Percentiles rank a stretch among this genome's conserved stretches.
Evolutionary conservation across 148 eudicot genomes (phyloP).

Genomic region (Spergularia marina): DNA sequence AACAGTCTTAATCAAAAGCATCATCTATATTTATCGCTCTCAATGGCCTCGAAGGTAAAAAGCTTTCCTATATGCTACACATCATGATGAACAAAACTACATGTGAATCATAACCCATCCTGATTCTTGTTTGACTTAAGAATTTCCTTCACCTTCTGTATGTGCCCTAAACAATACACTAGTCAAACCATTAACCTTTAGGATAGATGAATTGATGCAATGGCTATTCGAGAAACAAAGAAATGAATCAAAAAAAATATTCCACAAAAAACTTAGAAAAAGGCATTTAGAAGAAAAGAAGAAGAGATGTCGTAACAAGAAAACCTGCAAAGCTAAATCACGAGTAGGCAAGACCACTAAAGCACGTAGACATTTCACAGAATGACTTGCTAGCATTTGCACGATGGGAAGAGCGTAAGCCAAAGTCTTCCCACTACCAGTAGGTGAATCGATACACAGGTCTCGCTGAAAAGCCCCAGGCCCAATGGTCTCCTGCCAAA

Average conservation of each 20-base stretch:
- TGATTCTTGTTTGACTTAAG: too few species aligned
- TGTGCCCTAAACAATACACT: too few species aligned
- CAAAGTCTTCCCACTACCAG: conserved; percentile 94
- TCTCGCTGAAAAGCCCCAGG: conserved; percentile 93
- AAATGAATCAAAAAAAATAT: background rate
- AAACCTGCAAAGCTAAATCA: conserved; percentile 90
- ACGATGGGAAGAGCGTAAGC: conserved; percentile 88
- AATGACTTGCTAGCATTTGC: conserved; percentile 62
- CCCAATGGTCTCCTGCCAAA: conserved; percentile 94
- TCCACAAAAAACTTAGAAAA: background rate
- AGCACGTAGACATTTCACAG: conserved; percentile 77
- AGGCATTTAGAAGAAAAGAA: background rate
- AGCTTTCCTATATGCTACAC: too few species aligned
- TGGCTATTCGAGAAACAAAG: background rate
- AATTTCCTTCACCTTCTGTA: too few species aligned
- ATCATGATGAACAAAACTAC: too few species aligned
- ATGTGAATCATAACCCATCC: too few species aligned
- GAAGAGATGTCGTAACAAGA: background rate
- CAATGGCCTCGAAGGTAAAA: too few species aligned
- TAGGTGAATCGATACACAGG: conserved; percentile 85
- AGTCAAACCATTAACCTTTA: too few species aligned
- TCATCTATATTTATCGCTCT: too few species aligned
- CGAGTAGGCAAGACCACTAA: conserved; percentile 93
- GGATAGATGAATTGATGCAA: background rate
- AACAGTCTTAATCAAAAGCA: too few species aligned